phyloP scores from a whole-genome alignment of 805 yeast genomes.

The Pichia gijzeniarum region DNA sequence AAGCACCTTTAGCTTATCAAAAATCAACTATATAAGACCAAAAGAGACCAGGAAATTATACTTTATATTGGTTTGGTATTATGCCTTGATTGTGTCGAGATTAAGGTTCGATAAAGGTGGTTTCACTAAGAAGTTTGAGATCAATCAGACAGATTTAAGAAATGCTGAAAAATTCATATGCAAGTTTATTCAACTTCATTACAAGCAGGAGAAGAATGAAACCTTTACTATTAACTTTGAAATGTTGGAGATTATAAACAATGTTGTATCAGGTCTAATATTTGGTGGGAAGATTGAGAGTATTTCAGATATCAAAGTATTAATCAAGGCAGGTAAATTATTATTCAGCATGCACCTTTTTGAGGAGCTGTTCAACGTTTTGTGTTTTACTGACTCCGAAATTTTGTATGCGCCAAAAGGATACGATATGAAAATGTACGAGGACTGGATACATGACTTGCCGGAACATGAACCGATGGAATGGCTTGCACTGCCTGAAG shows the following conservation, averaged over 20 bases:
- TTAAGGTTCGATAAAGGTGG: conserved; percentile 57
- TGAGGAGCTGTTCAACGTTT: conserved; percentile 8
- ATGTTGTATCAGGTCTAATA: conserved; percentile 45
- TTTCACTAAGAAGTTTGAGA: conserved; percentile 55
- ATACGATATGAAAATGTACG: conserved; percentile 17
- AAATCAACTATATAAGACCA: conserved; percentile 21
- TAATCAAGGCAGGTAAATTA: conserved; percentile 31
- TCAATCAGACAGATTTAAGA: conserved; percentile 65
- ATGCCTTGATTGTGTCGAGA: conserved; percentile 54
- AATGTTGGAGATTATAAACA: conserved; percentile 26
- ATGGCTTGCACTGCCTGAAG: conserved; percentile 26
- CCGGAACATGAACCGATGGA: conserved; percentile 42
- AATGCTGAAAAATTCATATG: conserved; percentile 42
- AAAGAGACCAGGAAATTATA: conserved; percentile 41
- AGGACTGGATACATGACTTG: conserved; percentile 44
- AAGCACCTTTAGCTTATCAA: conserved; percentile 10
- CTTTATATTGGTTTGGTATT: conserved; percentile 64
- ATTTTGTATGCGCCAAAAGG: conserved; percentile 45
- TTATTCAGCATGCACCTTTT: conserved; percentile 38
- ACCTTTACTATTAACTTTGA: not conserved
- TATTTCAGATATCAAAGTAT: conserved; percentile 33
- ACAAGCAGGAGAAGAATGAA: not conserved
- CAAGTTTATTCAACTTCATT: conserved; percentile 30
- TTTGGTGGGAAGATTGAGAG: conserved; percentile 63
- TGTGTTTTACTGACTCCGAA: not conserved